Conservation (phyloP, 768 basidiomycete genomes). For the Leccinum uliginosum region DNA sequence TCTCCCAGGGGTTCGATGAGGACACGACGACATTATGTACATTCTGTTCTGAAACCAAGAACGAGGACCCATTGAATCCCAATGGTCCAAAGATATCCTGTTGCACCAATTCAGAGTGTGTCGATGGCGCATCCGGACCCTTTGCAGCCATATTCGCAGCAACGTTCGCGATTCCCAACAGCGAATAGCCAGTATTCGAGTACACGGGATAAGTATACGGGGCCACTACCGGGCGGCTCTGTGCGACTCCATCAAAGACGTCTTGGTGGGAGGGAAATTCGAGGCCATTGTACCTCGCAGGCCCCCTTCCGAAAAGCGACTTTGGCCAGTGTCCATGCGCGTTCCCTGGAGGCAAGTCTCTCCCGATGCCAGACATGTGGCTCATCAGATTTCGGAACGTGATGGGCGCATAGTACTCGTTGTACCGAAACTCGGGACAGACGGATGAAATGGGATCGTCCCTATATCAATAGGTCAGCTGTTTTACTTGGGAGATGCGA, state of each 20-base stretch:
- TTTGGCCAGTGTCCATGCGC: slow-evolving; percentile 39
- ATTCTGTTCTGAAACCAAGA: slow-evolving; percentile 35
- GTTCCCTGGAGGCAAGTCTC: slow-evolving; percentile 34
- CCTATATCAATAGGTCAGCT: slow-evolving; percentile 17
- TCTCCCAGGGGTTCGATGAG: slow-evolving; percentile 30
- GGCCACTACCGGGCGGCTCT: slow-evolving; percentile 37
- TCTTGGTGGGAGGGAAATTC: slow-evolving; percentile 29
- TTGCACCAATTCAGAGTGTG: slow-evolving; percentile 41
- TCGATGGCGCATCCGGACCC: slow-evolving; percentile 19
- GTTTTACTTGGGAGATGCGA: not conserved
- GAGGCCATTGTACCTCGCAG: slow-evolving; percentile 28
- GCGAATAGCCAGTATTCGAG: slow-evolving; percentile 34
- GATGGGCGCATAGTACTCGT: slow-evolving; percentile 26
- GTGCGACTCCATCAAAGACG: slow-evolving; percentile 34
- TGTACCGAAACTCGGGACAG: slow-evolving; percentile 20
- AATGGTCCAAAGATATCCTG: slow-evolving; percentile 49
- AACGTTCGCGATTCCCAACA: slow-evolving; percentile 35
- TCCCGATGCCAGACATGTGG: slow-evolving; percentile 34
- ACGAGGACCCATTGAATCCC: slow-evolving; percentile 40
- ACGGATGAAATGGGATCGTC: slow-evolving; percentile 44
- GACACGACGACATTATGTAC: slow-evolving; percentile 38
- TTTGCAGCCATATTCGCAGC: slow-evolving; percentile 26
- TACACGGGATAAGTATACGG: slow-evolving; percentile 44
- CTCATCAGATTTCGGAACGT: slow-evolving; percentile 40
- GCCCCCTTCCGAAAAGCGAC: slow-evolving; percentile 22